Base-by-base conservation (phyloP, 1,139 yeast species). In the Yamadazyma friedrichii region DNA sequence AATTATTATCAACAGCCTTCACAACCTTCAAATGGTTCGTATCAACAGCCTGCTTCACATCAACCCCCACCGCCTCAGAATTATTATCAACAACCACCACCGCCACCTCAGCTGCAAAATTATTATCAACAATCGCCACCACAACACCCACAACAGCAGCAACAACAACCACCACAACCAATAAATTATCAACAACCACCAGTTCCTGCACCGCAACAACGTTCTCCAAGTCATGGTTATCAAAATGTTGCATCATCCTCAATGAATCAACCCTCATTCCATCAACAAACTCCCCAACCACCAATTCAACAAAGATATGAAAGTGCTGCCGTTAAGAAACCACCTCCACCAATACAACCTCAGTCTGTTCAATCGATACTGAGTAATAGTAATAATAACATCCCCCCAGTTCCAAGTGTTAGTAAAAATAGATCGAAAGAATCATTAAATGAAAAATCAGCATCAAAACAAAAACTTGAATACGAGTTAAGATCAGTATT, bases 401-500 rank as follows among this genome's bases (percentile, higher is more conserved):
- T 35, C 2, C 38, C 38, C 20, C 20, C 34, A 11, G 31, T 25
- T 11, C 40, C 40, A 17, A 27, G 31, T 9, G 25, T 25, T 10
- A 17, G 33, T 36, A 35, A 30, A 26, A 35, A 24, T 33, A 44
- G 47, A 27, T 50, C 58, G 1, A 53, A 49, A 28, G 58, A 54
- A 26, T 47, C 56, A 3, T 46, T 53, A 20, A 40, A 41, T n/a
- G 54, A 47, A 22, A 48, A 46, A 35, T 41, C 42, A 26, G 41
- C 59, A 2, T 47, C 61, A 2, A 58, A 67, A 50, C 72, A 69
- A 38, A 60, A 72, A 33, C 54, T 79, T 40, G 82, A 77, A 49
- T 59, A 62, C 27, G 81, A 79, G 50, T 64, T 80, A 42, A 62
- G 80, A 32, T 65, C 75, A 6, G 71, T 80, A 10, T 81, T 81